Base-by-base conservation (phyloP, 495 filamentous ascomycete species). In the Neurospora cerealis region DNA sequence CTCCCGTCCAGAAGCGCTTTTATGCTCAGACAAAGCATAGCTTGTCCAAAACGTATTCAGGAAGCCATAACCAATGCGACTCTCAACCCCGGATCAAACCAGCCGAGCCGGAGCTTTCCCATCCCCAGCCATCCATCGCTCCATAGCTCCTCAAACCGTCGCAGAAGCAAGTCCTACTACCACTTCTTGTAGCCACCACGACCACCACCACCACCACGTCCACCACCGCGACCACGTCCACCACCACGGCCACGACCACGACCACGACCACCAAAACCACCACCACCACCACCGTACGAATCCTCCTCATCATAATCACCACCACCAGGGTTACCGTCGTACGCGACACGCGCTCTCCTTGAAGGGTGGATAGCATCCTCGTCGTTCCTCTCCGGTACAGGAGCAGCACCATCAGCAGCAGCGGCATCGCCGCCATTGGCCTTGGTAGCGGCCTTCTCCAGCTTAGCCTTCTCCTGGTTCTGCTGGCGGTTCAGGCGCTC, bases 401-500 rank as follows among this genome's bases (percentile, higher is more conserved):
- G 54, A 36, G 54, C 21, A 32, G 54, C 54, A 8, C 4, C 54
- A 62, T 15, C 54, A 62, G 39, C 69, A 28, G 54, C 69, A 34
- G 34, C 74, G 37, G 36, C 40, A 10, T 17, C 40, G 15, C 15
- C 40, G 40, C 40, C 40, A 42, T 74, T 40, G 10, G 80, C 81
- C 72, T 82, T 80, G 71, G 78, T 78, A 71, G 79, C 84, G 74
- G 86, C 83, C 72, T 88, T 83, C 79, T 86, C 86, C 6, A 80
- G 79, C 74, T 84, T 80, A 73, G 88, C 89, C 62, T 83, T 80
- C 77, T 87, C 89, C 76, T 86, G 82, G 69, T 81, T 83, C 75
- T 86, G 81, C 38, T 81, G 81, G 54, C 83, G 83, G 60, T 86
- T 81, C 69, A 87, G 86, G 54, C 95, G 88, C 86, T 97, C 89